Conservation (phyloP, 805 yeast species). For the Torulaspora quercuum region DNA sequence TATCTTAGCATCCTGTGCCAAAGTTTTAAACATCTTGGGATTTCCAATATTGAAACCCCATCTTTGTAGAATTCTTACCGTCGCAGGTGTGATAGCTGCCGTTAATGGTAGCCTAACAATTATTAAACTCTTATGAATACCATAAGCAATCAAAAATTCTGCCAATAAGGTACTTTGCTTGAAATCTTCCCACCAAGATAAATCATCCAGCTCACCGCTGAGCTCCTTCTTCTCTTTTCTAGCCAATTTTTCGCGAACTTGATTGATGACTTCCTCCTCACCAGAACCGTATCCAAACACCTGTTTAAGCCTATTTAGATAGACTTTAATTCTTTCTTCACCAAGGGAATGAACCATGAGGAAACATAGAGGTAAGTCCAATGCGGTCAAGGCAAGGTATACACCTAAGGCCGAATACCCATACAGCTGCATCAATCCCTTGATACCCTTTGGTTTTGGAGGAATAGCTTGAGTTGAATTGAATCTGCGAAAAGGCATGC, state of each 20-base stretch:
- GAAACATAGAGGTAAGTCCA: conserved; percentile 84
- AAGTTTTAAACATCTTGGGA: conserved; percentile 41
- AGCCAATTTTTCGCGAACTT: conserved; percentile 36
- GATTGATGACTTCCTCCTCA: conserved; percentile 41
- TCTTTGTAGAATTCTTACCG: conserved; percentile 59
- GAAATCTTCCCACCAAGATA: conserved; percentile 28
- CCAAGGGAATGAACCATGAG: conserved; percentile 82
- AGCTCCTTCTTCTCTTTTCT: conserved; percentile 25
- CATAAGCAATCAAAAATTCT: conserved; percentile 87
- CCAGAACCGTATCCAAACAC: conserved; percentile 58
- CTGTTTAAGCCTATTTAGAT: conserved; percentile 58
- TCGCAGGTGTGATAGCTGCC: conserved; percentile 84
- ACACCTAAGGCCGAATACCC: conserved; percentile 91
- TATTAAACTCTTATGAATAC: conserved; percentile 82
- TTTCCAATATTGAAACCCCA: conserved; percentile 70
- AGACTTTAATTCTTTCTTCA: conserved; percentile 68
- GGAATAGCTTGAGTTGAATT: conserved; percentile 10
- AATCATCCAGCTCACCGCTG: conserved; percentile 15
- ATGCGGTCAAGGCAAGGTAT: conserved; percentile 63
- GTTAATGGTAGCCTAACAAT: conserved; percentile 84
- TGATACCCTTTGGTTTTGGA: conserved; percentile 38
- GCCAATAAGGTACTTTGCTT: conserved; percentile 55
- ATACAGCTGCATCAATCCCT: conserved; percentile 72
- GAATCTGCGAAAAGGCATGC: conserved; percentile 7
- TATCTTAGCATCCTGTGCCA: conserved; percentile 37